phyloP scores from a whole-genome alignment of 306 rosid species.

The Hylodesmum podocarpum region DNA sequence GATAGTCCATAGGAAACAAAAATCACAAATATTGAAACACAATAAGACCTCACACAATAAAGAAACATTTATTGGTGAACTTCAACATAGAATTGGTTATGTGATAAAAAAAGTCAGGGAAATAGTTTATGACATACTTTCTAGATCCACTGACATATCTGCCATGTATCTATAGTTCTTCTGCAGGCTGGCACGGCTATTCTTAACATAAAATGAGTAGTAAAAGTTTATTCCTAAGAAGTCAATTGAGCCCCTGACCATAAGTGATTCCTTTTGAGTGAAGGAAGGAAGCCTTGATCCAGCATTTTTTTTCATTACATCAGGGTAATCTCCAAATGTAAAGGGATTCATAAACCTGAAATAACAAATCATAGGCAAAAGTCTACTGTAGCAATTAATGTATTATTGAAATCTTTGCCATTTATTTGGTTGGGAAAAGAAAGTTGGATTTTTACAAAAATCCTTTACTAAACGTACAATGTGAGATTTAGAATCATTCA shows the following conservation, averaged over 20 bases:
- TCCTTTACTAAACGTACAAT: not conserved
- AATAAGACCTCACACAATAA: not conserved
- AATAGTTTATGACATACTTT: slow-evolving; percentile 19
- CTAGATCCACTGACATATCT: slow-evolving; percentile 10
- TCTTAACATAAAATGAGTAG: slow-evolving; percentile 9
- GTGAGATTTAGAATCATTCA: not conserved
- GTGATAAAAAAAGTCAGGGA: not conserved
- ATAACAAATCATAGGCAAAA: not conserved
- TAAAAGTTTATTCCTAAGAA: slow-evolving; percentile 60
- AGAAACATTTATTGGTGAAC: not conserved
- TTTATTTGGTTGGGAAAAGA: not conserved
- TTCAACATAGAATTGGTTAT: not conserved
- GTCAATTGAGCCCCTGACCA: slow-evolving; percentile 55
- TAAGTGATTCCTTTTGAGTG: slow-evolving; percentile 44
- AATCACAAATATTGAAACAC: not conserved
- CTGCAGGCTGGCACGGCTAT: slow-evolving; percentile 14
- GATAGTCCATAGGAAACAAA: not conserved
- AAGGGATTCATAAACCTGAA: slow-evolving; percentile 65
- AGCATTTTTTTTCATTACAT: slow-evolving; percentile 43
- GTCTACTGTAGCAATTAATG: not conserved
- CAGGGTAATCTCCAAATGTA: slow-evolving; percentile 64
- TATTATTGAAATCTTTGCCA: not conserved
- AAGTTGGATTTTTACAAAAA: not conserved
- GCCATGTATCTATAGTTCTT: not conserved
- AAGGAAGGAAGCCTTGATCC: slow-evolving; percentile 67